Evolutionary conservation across 2,329 filamentous ascomycete species (phyloP).

Genomic region (Blastomyces emzantsi): DNA sequence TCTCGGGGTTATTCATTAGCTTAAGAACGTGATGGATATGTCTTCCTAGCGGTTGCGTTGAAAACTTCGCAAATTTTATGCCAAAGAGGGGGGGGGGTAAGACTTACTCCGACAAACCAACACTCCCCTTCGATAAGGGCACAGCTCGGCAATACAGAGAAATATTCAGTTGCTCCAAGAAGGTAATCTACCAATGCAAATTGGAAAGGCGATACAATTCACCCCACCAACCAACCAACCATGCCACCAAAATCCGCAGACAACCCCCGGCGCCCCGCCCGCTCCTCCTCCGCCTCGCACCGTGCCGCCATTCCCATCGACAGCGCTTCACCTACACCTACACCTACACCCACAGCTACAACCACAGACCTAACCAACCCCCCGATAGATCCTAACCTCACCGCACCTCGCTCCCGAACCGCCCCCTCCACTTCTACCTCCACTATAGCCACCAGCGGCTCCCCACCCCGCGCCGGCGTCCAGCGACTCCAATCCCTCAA

Average conservation of each 20-base stretch:
- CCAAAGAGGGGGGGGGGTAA: not conserved
- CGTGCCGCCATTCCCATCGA: not conserved
- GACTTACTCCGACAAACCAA: not conserved
- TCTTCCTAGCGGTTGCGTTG: not conserved
- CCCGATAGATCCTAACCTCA: conserved; percentile 15
- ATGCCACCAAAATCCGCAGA: conserved; percentile 16
- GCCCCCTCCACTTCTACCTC: conserved; percentile 10
- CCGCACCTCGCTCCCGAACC: not conserved
- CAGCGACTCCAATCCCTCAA: conserved; percentile 38
- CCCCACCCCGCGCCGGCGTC: conserved; percentile 19
- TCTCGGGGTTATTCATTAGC: not conserved
- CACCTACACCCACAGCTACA: conserved; percentile 19
- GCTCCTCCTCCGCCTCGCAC: not conserved
- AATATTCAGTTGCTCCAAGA: not conserved
- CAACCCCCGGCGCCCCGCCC: not conserved
- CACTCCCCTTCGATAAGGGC: not conserved
- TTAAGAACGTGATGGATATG: not conserved
- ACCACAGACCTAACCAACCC: conserved; percentile 26
- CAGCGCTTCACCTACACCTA: conserved; percentile 4
- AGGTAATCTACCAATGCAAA: not conserved
- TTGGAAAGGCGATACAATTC: not conserved
- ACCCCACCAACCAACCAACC: not conserved
- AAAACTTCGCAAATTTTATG: not conserved
- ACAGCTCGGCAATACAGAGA: not conserved
- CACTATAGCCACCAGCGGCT: conserved; percentile 7